Percentiles rank a stretch among this genome's conserved stretches.
phyloP scores from a whole-genome alignment of 2,329 filamentous ascomycete genomes.

The Drechslerella coelobrocha region DNA sequence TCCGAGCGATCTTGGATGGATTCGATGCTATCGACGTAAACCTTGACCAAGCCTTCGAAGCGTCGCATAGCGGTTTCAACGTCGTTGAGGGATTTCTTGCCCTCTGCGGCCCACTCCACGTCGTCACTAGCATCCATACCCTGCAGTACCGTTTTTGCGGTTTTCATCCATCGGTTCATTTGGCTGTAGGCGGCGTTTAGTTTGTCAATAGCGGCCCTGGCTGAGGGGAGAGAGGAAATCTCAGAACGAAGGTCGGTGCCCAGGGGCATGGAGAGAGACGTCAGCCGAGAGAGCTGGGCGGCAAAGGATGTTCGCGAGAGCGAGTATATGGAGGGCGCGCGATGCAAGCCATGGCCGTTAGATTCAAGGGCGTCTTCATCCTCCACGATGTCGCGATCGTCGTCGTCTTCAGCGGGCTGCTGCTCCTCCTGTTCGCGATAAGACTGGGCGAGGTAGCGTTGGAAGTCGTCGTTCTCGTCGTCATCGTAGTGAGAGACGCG shows the following conservation, averaged over 20 bases:
- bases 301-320: slow-evolving; percentile 90
- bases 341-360: slow-evolving; percentile 54
- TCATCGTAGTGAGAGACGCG: slow-evolving; percentile 34
- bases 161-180: slow-evolving; percentile 91
- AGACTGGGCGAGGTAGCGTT: slow-evolving; percentile 46
- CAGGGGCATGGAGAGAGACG: slow-evolving; percentile 85
- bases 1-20: slow-evolving; percentile 81
- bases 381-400: slow-evolving; percentile 17
- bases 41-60: slow-evolving; percentile 87
- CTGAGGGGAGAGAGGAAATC: slow-evolving; percentile 83
- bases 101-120: slow-evolving; percentile 95
- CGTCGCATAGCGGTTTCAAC: slow-evolving; percentile 76
- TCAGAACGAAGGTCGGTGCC: slow-evolving; percentile 81
- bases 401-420: slow-evolving; percentile 7
- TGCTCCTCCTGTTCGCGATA: slow-evolving; percentile 29
- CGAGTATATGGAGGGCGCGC: slow-evolving; percentile 89
- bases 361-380: slow-evolving; percentile 10
- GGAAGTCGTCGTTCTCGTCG: slow-evolving; percentile 44
- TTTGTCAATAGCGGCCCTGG: slow-evolving; percentile 80
- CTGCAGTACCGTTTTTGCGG: slow-evolving; percentile 85
- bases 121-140: slow-evolving; percentile 95
- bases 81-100: slow-evolving; percentile 77
- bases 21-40: slow-evolving; percentile 94
- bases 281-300: slow-evolving; percentile 89
- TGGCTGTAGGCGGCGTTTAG: slow-evolving; percentile 88